Conservation (phyloP, 2,329 filamentous ascomycete species). For the Onygenales sp. region DNA sequence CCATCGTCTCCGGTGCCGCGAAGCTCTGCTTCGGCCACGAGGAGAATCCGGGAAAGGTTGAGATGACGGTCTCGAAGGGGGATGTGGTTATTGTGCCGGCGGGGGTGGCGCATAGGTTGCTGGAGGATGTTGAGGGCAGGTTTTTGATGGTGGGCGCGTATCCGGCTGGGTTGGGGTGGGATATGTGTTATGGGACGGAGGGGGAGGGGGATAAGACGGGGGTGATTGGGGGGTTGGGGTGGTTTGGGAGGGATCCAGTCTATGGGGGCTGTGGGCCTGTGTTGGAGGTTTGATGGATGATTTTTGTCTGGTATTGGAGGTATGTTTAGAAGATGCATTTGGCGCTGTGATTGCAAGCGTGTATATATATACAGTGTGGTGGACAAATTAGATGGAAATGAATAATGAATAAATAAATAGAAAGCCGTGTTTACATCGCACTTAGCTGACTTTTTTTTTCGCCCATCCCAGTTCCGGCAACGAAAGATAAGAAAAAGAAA, state of each 20-base stretch:
- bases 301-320: constrained; percentile 10
- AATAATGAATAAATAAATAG: background rate
- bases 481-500: background rate
- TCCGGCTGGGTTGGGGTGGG: constrained; percentile 49
- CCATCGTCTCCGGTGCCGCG: constrained; percentile 49
- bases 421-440: background rate
- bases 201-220: constrained; percentile 43
- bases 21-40: constrained; percentile 59
- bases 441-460: background rate
- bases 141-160: constrained; percentile 63
- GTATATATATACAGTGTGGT: background rate
- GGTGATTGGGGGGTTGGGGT: constrained; percentile 40
- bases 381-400: background rate
- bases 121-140: constrained; percentile 44
- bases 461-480: constrained; percentile 1
- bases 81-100: constrained; percentile 59
- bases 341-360: constrained; percentile 2
- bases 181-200: constrained; percentile 60
- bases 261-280: constrained; percentile 48
- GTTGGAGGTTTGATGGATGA: constrained; percentile 23
- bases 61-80: constrained; percentile 46
- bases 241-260: constrained; percentile 53
- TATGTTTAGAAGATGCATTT: background rate
- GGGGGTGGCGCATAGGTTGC: constrained; percentile 54
- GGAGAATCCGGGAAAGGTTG: constrained; percentile 47